A percentile compares a stretch with the other conserved stretches of the same genome.
These are phyloP conservation scores for Phytophthora pluvialis DNA, from an alignment of 352 stramenopile genomes.

Conservation along the genomic window DNA sequence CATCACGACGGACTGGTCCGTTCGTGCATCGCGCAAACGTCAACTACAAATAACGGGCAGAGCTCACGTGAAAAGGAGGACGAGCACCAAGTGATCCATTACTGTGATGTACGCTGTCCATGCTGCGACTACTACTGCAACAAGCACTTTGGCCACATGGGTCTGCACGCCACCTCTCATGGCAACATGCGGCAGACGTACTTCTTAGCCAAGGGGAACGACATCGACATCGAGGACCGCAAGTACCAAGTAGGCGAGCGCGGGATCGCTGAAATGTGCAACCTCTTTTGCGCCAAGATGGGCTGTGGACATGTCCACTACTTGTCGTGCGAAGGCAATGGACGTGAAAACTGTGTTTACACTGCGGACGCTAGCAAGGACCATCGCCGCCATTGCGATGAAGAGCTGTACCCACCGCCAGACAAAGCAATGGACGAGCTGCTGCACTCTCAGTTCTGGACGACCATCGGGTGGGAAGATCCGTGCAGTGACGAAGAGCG, in stretches of 20 bases:
- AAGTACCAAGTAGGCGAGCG: conserved; percentile 41
- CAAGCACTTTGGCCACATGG: conserved; percentile 49
- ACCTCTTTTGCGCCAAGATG: conserved; percentile 41
- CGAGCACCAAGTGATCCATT: conserved; percentile 35
- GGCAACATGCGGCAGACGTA: conserved; percentile 58
- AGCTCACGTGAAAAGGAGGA: neutral
- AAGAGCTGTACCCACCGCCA: neutral
- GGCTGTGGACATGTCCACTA: conserved; percentile 42
- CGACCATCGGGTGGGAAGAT: conserved; percentile 45
- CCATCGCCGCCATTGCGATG: neutral
- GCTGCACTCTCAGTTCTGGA: conserved; percentile 49
- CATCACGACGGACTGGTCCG: neutral
- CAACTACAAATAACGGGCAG: no score
- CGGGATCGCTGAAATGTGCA: conserved; percentile 44
- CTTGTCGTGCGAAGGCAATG: conserved; percentile 24
- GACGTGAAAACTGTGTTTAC: neutral
- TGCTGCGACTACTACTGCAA: conserved; percentile 69
- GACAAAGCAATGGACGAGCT: conserved; percentile 42
- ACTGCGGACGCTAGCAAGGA: neutral
- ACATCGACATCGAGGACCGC: conserved; percentile 51
- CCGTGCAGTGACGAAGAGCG: conserved; percentile 39
- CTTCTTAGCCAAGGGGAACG: conserved; percentile 10
- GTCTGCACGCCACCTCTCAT: conserved; percentile 41
- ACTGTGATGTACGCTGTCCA: conserved; percentile 51
- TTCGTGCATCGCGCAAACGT: neutral